These are phyloP conservation scores for Jatropha curcas DNA, from an alignment of 345 rosid species.

Conservation along the genomic window DNA sequence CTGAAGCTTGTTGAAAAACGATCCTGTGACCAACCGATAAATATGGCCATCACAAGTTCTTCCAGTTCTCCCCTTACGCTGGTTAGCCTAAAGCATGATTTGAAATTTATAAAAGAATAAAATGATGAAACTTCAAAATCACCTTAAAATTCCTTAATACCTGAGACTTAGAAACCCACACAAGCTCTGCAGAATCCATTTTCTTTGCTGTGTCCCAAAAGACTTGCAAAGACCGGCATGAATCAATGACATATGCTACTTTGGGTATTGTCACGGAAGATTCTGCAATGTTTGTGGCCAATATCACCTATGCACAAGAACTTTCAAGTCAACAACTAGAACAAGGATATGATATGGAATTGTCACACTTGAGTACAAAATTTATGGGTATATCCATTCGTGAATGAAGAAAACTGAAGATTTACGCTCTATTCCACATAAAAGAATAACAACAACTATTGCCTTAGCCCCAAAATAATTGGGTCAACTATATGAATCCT, in stretches of 20 bases:
- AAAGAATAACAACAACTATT: too few species aligned
- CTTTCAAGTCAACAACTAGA: constrained; percentile 12
- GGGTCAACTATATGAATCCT: too few species aligned
- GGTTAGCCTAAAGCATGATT: constrained; percentile 71
- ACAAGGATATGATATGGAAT: constrained; percentile 3
- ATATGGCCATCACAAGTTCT: constrained; percentile 94
- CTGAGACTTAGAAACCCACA: constrained; percentile 95
- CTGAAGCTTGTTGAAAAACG: constrained; percentile 67
- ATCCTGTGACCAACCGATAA: constrained; percentile 79
- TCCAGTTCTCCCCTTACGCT: constrained; percentile 94
- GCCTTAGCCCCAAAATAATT: too few species aligned
- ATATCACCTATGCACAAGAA: constrained; percentile 58
- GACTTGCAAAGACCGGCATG: constrained; percentile 91
- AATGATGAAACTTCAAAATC: constrained; percentile 2
- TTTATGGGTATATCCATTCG: not conserved
- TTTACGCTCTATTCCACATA: not conserved
- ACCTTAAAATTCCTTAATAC: constrained; percentile 36
- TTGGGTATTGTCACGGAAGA: constrained; percentile 96
- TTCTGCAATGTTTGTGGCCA: constrained; percentile 96
- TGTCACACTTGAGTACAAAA: not conserved
- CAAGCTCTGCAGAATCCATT: constrained; percentile 70
- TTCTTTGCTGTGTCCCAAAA: constrained; percentile 68
- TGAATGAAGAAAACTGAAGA: not conserved
- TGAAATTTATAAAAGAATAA: constrained; percentile 15
- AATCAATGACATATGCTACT: constrained; percentile 88